These are phyloP conservation scores for Starmerella stellata DNA, from an alignment of 805 yeast genomes.

Conservation along the genomic window DNA sequence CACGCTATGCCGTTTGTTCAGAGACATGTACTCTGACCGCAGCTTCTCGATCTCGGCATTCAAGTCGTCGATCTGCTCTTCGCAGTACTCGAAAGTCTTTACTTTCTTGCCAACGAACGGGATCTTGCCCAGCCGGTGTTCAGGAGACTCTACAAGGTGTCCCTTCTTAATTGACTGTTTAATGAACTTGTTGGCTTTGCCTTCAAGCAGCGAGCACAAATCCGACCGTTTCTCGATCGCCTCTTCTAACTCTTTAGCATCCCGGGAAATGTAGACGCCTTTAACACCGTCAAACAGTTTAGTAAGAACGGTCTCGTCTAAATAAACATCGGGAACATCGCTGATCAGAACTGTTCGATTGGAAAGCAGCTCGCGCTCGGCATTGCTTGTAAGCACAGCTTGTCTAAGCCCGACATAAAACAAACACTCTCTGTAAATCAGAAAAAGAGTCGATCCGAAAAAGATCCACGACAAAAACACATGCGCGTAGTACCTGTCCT, in stretches of 20 bases:
- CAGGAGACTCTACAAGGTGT: conserved; percentile 56
- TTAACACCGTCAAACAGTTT: conserved; percentile 70
- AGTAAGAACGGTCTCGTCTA: conserved; percentile 54
- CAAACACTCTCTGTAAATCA: conserved; percentile 65
- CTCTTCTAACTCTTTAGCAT: conserved; percentile 33
- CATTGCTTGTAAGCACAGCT: conserved; percentile 64
- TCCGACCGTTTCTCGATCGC: conserved; percentile 42
- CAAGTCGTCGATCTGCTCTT: conserved; percentile 47
- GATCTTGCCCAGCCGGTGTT: conserved; percentile 41
- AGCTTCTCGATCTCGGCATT: conserved; percentile 43
- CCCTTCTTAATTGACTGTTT: conserved; percentile 55
- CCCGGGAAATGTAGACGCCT: conserved; percentile 63
- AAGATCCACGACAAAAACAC: conserved; percentile 64
- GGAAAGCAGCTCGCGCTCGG: conserved; percentile 52
- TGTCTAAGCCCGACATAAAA: conserved; percentile 60
- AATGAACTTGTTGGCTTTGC: conserved; percentile 46
- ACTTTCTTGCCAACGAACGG: conserved; percentile 62
- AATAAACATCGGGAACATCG: conserved; percentile 56
- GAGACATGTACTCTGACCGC: conserved; percentile 37
- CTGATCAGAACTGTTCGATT: conserved; percentile 74
- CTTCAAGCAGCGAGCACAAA: conserved; percentile 47
- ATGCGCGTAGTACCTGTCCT: conserved; percentile 67
- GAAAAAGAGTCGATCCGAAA: conserved; percentile 49
- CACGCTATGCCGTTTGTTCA: conserved; percentile 61
- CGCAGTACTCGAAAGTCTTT: conserved; percentile 58